Base-by-base conservation (phyloP, 2,329 filamentous ascomycete genomes). In the Trichocomaceae sp. region DNA sequence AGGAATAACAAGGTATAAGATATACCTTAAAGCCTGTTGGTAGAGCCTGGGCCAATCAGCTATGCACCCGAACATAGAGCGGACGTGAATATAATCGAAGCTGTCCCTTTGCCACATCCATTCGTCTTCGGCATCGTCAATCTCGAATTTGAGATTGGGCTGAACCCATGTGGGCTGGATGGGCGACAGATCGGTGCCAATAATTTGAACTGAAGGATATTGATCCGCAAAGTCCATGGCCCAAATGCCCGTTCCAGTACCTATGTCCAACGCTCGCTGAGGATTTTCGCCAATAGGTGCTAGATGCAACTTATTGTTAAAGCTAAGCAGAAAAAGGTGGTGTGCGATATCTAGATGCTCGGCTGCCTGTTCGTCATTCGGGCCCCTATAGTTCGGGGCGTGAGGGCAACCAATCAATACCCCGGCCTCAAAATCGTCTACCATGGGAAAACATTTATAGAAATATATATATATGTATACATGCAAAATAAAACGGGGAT, bases 311-410 rank as follows among this genome's bases (percentile, higher is more conserved):
- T 46, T 51, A 22, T 50, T 57, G 17, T 41, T 37, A 19, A 59
- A 35, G 3, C 51, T 15, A 9, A 62, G 52, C 22, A 31, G 44
- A 23, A 56, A 62, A 41, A 62, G 60, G 39, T 64, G 63, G 45
- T 68, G 64, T 26, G 39, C 20, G 17, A 62, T 41, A 39, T 69
- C 65, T 45, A 69, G 64, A 26, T 65, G 64, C 46, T 67, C 62
- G 50, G 66, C 62, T 47, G 68, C 67, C 13, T 59, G 58, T 45
- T 67, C 67, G 39, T 69, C 67, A 55, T 69, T 69, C 15, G 67
- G 67, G 56, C 67, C 13, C 26, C 44, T 23, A 19, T 33, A 39
- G 35, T 17, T n/a, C 35, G 35, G n/a, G 17, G n/a, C 35, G 35
- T n/a, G 15, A 7, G 2, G 26, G 20, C 17, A 19, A 46, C 15